Evolutionary conservation across 2,329 filamentous ascomycete species (phyloP), one percentile per base, ranked within the genome.

Genomic region (Acephala macrosclerotiorum): DNA sequence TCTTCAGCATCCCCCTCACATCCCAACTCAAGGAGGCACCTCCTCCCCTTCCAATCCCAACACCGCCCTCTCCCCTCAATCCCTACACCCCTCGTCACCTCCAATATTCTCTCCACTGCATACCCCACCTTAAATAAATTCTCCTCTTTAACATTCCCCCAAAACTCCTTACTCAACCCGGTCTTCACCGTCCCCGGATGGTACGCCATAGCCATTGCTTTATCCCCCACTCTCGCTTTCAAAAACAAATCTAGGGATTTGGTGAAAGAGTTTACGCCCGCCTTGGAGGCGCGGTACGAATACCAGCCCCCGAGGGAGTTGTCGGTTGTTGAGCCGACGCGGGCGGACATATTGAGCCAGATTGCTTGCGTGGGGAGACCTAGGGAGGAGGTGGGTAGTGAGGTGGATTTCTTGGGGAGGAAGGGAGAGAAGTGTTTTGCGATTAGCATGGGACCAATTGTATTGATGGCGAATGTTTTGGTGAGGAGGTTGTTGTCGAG

Each of bases 171-270:
- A 68, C 89, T 93, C 67, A 96, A 79, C 11, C 85, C 89, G 59
- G 92, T 96, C 80, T 85, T 89, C 58, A 96, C 92, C 0, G 92
- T 96, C 2, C 93, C 92, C 0, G 93, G 93, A 78, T 96, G 93
- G 74, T 96, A 84, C 11, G 85, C 85, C 12, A 96, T 79, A 0
- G 88, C 87, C 70, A 93, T 81, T 0, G 90, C 91, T 60, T 86
- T 87, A 0, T 85, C 84, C 0, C 84, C 87, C 65, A 85, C 84
- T 49, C 83, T 82, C 3, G 83, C 80, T 40, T 78, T 78, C 36
- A 96, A 78, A 74, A 89, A 85, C 33, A 91, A 83, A 75, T 96
- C 92, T 67, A 93, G 88, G 7, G 86, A 90, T 78, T 89, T 91
- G 8, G 87, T 87, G 14, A 93, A 65, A 73, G 89, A 89, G 69